Evolutionary conservation across 345 rosid genomes (phyloP).

Genomic region (Lepidium africanum): DNA sequence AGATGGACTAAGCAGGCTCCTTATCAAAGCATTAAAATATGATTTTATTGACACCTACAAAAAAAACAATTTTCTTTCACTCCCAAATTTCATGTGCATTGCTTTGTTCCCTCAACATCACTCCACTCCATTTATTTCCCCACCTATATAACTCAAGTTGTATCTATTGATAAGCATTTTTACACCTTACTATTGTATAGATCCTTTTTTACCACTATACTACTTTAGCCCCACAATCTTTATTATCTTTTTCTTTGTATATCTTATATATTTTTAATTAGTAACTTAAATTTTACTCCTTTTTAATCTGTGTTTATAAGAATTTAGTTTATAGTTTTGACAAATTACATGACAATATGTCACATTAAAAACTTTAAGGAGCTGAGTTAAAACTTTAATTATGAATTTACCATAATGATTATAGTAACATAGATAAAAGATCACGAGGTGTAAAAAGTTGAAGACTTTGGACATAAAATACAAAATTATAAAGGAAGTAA

Average conservation of each 20-base stretch:
- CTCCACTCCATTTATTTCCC: constrained; percentile 27
- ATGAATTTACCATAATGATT: not conserved
- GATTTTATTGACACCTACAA: constrained; percentile 14
- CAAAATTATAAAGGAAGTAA: not conserved
- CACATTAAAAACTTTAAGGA: not conserved
- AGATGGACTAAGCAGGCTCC: constrained; percentile 11
- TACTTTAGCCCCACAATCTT: constrained; percentile 8
- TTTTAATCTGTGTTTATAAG: too few relatives aligned
- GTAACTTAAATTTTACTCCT: too few relatives aligned
- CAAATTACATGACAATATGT: not conserved
- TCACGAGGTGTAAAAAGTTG: not conserved
- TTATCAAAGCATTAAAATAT: constrained; percentile 17
- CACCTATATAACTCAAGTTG: constrained; percentile 19
- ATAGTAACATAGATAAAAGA: too few relatives aligned
- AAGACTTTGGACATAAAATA: not conserved
- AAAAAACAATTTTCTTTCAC: not conserved
- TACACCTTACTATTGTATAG: constrained; percentile 3
- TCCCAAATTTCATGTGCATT: constrained; percentile 29
- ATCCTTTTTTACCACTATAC: constrained; percentile 6
- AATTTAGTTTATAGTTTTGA: not conserved
- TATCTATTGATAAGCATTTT: not conserved
- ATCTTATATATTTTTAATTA: not conserved
- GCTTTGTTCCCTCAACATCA: constrained; percentile 30
- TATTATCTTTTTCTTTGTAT: not conserved
- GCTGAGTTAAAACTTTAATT: not conserved